phyloP scores from a whole-genome alignment of 768 basidiomycete species.

The Lactarius trivialis region DNA sequence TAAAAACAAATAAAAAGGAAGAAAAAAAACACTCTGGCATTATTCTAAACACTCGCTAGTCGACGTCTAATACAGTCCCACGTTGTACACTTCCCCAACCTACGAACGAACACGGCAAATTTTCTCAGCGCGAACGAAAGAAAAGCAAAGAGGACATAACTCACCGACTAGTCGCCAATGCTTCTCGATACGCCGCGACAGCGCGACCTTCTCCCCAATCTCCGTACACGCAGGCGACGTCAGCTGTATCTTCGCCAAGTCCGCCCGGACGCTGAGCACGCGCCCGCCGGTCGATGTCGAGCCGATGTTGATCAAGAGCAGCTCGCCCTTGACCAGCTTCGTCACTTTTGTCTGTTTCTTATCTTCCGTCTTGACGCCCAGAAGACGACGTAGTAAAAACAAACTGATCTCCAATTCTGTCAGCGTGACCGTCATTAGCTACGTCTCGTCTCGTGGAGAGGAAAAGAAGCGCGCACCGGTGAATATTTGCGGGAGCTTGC shows the following conservation, averaged over 20 bases:
- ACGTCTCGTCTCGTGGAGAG: background rate
- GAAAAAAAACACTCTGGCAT: background rate
- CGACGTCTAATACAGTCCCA: conserved; percentile 76
- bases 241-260: conserved; percentile 88
- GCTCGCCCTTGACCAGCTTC: conserved; percentile 86
- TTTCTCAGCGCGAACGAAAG: background rate
- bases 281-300: conserved; percentile 96
- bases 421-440: background rate
- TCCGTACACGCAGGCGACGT: conserved; percentile 96
- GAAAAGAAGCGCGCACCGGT: conserved; percentile 52
- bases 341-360: conserved; percentile 97
- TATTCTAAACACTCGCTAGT: conserved; percentile 32
- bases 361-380: conserved; percentile 99
- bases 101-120: conserved; percentile 21
- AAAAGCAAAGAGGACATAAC: conserved; percentile 29
- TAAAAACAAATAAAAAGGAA: background rate
- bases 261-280: conserved; percentile 89
- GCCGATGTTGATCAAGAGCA: conserved; percentile 95
- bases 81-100: conserved; percentile 79
- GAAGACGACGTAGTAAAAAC: conserved; percentile 89
- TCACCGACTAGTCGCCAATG: conserved; percentile 95
- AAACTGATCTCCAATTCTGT: conserved; percentile 88
- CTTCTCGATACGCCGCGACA: conserved; percentile 93
- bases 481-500: conserved; percentile 90
- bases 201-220: conserved; percentile 94